Evolutionary conservation across 805 yeast genomes (phyloP).

Genomic region (Cyberlindnera galapagoensis): DNA sequence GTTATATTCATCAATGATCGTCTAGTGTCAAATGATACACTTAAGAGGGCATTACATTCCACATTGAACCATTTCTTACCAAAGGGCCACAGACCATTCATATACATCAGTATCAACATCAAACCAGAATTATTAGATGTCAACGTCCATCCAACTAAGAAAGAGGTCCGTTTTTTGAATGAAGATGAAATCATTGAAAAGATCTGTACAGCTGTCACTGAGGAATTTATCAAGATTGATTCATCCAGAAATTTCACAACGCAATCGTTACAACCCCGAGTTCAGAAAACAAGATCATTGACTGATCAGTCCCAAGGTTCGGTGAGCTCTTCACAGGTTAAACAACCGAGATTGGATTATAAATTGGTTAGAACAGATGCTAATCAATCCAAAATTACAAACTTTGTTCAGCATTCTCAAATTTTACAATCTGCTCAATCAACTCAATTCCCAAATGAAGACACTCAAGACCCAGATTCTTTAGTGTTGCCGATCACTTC

Average conservation of each 20-base stretch:
- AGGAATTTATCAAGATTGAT: slow-evolving; percentile 49
- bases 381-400: slow-evolving; percentile 48
- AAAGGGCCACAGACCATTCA: slow-evolving; percentile 69
- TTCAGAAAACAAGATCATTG: slow-evolving; percentile 20
- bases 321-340: slow-evolving; percentile 9
- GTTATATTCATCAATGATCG: slow-evolving; percentile 83
- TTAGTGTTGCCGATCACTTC: too few relatives aligned
- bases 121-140: slow-evolving; percentile 76
- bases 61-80: slow-evolving; percentile 50
- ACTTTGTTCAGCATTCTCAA: too few relatives aligned
- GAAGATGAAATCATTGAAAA: slow-evolving; percentile 80
- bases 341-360: slow-evolving; percentile 48
- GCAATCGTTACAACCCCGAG: slow-evolving; percentile 43
- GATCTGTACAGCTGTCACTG: slow-evolving; percentile 45
- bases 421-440: too few relatives aligned
- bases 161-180: slow-evolving; percentile 79
- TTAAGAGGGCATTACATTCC: slow-evolving; percentile 58
- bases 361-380: slow-evolving; percentile 69
- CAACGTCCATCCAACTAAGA: slow-evolving; percentile 91
- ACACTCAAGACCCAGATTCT: too few relatives aligned
- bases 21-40: slow-evolving; percentile 75
- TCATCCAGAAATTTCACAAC: slow-evolving; percentile 62
- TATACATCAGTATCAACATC: slow-evolving; percentile 65
- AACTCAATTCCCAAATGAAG: too few relatives aligned
- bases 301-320: slow-evolving; percentile 5